Evolutionary conservation across 2,329 filamentous ascomycete genomes (phyloP).

Genomic region (Claviceps sp.): DNA sequence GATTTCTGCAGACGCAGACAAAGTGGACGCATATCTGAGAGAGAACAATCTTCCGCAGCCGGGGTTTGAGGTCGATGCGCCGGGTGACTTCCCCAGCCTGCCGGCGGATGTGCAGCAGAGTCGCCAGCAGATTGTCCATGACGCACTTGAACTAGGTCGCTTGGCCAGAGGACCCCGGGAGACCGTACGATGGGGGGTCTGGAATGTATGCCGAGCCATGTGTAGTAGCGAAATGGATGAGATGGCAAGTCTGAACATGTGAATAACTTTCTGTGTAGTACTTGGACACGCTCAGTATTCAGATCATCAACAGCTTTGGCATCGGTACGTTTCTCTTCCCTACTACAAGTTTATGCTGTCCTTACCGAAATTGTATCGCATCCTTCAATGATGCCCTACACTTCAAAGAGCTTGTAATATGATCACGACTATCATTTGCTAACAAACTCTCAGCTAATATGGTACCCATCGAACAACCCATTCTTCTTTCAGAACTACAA

Average conservation of each 20-base stretch:
- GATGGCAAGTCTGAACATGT: background rate
- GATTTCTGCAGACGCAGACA: slow-evolving; percentile 35
- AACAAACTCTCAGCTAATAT: slow-evolving; percentile 26
- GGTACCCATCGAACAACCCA: slow-evolving; percentile 32
- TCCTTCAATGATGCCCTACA: too few species aligned
- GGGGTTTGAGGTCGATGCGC: slow-evolving; percentile 30
- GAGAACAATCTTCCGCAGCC: slow-evolving; percentile 27
- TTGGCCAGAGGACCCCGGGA: slow-evolving; percentile 37
- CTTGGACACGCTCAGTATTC: slow-evolving; percentile 35
- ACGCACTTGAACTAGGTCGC: slow-evolving; percentile 32
- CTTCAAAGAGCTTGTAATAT: too few species aligned
- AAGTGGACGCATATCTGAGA: slow-evolving; percentile 33
- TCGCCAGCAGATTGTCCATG: slow-evolving; percentile 33
- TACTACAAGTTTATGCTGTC: too few species aligned
- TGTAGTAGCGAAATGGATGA: too few species aligned
- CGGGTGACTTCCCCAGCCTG: slow-evolving; percentile 32
- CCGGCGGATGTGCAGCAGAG: slow-evolving; percentile 31
- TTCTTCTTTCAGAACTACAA: slow-evolving; percentile 31
- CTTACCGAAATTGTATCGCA: too few species aligned
- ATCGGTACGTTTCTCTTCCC: slow-evolving; percentile 23
- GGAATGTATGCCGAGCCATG: slow-evolving; percentile 28
- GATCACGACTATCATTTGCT: too few species aligned
- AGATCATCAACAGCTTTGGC: slow-evolving; percentile 35
- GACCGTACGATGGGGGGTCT: slow-evolving; percentile 36
- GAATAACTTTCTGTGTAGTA: slow-evolving; percentile 20